Base-by-base conservation (phyloP, 139 green algal species). In the Haematococcus sp. region DNA sequence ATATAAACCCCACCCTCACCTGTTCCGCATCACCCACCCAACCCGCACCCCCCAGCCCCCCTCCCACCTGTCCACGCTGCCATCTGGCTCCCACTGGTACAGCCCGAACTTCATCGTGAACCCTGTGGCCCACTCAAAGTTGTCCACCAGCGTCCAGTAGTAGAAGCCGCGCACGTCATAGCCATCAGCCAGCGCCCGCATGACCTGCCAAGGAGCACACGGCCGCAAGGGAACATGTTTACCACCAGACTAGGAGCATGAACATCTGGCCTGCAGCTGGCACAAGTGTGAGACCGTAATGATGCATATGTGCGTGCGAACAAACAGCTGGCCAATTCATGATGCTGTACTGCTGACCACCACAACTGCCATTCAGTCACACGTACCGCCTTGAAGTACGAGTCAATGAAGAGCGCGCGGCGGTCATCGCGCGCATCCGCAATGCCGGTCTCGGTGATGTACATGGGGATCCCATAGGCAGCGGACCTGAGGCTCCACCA, bases 401-500 rank as follows among this genome's bases (percentile, higher is more conserved):
- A 40, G 59, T 86, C 79, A n/a, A 88, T 88, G 68, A 86, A 83
- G 31, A 74, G 49, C 2, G 67, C 30, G 7, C 81, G 65, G 17
- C 79, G 78, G 46, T 84, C 68, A 60, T 93, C 89, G 4, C 67
- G 70, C 2, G 25, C 22, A 68, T 96, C 89, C 3, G 90, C 84
- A 64, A 91, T 84, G 59, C 90, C 90, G 0, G 88, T 94, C 79
- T 96, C 91, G 9, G 91, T 95, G 73, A 96, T 92, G 78, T 95
- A 96, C 28, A 96, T 86, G 40, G 90, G 91, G 16, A 94, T 81
- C 20, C 76, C 72, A 46, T 59, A 68, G 1, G 27, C 4, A 17
- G 27, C 60, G 32, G 56, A 71, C 40, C 60, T 75, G 40, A 7
- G 40, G 40, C 11, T 19, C 40, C 40, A 49, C 7, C 40, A 11